Evolutionary conservation across 148 eudicot genomes (phyloP).

Genomic region (Fagopyrum homotropicum): DNA sequence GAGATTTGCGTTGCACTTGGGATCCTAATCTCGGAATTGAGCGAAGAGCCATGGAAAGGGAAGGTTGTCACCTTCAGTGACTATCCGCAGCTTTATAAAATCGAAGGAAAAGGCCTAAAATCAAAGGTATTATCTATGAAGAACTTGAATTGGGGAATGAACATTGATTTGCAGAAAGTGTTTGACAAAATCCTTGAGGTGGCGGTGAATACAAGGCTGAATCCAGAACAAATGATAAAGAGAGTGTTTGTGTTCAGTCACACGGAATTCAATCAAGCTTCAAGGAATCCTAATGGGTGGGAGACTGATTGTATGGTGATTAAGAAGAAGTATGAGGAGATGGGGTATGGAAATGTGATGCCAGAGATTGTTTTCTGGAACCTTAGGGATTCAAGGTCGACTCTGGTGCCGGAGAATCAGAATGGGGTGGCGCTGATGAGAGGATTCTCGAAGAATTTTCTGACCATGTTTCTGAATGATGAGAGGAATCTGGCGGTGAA

Average conservation of each 20-base stretch:
- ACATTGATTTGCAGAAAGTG: slow-evolving; percentile 23
- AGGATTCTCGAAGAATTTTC: slow-evolving; percentile 23
- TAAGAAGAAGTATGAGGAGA: slow-evolving; percentile 14
- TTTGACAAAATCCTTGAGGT: slow-evolving; percentile 21
- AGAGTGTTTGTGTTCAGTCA: slow-evolving; percentile 23
- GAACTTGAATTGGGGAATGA: slow-evolving; percentile 16
- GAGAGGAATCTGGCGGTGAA: neutral
- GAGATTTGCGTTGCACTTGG: slow-evolving; percentile 21
- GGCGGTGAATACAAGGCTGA: slow-evolving; percentile 16
- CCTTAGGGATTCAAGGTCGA: slow-evolving; percentile 19
- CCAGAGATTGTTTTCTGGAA: slow-evolving; percentile 34
- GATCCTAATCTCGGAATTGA: slow-evolving; percentile 19
- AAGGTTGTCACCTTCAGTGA: slow-evolving; percentile 20
- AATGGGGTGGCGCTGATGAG: slow-evolving; percentile 26
- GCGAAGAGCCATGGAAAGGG: slow-evolving; percentile 32
- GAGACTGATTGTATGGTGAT: slow-evolving; percentile 26
- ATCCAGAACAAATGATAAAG: slow-evolving; percentile 19
- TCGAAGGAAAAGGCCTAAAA: slow-evolving; percentile 12
- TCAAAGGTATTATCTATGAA: slow-evolving; percentile 8
- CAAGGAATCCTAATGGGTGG: slow-evolving; percentile 14
- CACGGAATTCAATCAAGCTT: slow-evolving; percentile 22
- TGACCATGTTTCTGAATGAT: slow-evolving; percentile 21
- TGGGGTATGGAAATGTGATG: slow-evolving; percentile 18
- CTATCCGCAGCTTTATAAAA: slow-evolving; percentile 10
- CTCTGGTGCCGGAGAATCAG: slow-evolving; percentile 18